phyloP scores from a whole-genome alignment of 441 rosid genomes.

The Bocquillonia castaneifolia region DNA sequence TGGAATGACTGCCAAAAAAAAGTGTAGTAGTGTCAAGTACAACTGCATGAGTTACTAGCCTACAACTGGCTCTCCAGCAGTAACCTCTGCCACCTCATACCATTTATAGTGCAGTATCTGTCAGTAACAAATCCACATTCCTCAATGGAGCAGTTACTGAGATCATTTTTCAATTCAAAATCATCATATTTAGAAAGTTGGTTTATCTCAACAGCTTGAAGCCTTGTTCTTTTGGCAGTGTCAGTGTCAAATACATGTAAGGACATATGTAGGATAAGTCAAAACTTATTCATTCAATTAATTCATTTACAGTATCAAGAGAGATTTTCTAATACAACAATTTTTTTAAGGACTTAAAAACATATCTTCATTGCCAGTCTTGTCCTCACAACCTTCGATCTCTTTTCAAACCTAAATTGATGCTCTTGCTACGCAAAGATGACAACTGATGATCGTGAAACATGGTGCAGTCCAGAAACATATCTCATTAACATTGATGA shows the following conservation, averaged over 20 bases:
- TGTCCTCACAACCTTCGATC: neutral
- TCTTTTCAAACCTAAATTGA: neutral
- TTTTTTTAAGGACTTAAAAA: neutral
- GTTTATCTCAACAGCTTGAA: neutral
- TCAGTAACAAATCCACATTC: neutral
- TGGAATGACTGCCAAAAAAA: neutral
- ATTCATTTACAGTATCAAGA: slow-evolving; percentile 12
- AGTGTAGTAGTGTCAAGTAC: neutral
- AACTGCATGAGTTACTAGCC: neutral
- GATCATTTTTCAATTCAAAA: neutral
- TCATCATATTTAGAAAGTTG: neutral
- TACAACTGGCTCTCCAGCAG: neutral
- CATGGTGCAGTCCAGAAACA: neutral
- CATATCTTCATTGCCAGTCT: neutral
- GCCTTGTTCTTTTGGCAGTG: neutral
- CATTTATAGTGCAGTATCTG: neutral
- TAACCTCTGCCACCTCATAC: neutral
- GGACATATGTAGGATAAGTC: neutral
- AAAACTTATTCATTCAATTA: slow-evolving; percentile 1
- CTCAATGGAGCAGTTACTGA: neutral
- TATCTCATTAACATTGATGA: neutral
- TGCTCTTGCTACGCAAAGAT: neutral
- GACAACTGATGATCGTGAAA: neutral
- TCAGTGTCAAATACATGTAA: neutral
- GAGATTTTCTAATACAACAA: too few relatives aligned